These are phyloP conservation scores for Leishmania turanica DNA, from an alignment of 208 protist genomes.

Conservation along the genomic window DNA sequence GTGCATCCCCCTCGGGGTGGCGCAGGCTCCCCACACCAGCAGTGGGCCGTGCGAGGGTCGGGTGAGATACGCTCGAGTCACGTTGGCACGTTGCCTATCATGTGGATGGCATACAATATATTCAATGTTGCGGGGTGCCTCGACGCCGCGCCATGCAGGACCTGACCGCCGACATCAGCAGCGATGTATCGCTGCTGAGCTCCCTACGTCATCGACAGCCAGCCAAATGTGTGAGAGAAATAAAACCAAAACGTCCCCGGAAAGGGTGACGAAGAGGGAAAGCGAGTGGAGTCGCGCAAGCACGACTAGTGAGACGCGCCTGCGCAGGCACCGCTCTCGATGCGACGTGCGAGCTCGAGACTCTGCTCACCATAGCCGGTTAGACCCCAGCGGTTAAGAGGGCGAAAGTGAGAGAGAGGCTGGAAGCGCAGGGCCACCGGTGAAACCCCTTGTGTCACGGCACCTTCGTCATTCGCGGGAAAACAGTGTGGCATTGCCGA, in stretches of 20 bases:
- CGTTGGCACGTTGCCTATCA: neutral
- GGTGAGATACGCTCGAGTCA: neutral
- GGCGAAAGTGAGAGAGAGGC: neutral
- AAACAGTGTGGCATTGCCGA: neutral
- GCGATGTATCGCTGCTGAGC: neutral
- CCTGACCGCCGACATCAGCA: neutral
- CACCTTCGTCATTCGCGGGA: neutral
- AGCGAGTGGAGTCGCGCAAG: neutral
- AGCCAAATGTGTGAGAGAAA: neutral
- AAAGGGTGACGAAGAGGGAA: neutral
- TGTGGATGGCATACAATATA: neutral
- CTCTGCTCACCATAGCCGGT: neutral
- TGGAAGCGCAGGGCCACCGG: neutral
- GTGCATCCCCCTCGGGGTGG: neutral
- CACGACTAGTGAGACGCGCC: neutral
- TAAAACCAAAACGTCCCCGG: neutral
- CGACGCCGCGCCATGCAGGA: neutral
- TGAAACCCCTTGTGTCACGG: neutral
- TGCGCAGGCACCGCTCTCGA: neutral
- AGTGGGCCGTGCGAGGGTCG: neutral
- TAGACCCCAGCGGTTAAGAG: neutral
- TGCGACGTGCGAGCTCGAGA: too few species aligned
- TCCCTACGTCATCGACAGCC: neutral
- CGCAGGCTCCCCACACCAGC: neutral
- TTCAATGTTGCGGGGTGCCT: neutral